Conservation (phyloP, 768 basidiomycete genomes). For the Trametes maxima region DNA sequence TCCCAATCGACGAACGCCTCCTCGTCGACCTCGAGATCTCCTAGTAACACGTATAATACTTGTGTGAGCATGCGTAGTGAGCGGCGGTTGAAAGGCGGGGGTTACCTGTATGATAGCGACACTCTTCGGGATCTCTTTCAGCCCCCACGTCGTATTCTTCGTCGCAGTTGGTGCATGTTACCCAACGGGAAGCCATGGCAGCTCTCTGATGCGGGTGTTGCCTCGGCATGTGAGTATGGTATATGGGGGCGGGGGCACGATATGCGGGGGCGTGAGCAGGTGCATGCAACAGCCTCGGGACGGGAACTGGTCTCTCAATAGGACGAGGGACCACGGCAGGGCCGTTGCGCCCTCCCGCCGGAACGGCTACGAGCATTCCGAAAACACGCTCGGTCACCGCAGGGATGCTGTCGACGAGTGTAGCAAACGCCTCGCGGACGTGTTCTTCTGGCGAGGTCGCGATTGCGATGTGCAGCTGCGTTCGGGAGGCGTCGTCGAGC, state of each 20-base stretch:
- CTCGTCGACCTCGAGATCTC: slow-evolving; percentile 44
- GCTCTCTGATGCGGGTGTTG: slow-evolving; percentile 31
- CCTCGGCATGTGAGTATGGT: too few species aligned
- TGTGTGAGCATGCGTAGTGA: not conserved
- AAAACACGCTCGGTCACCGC: slow-evolving; percentile 46
- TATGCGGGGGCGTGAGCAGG: too few species aligned
- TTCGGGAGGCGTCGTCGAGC: slow-evolving; percentile 44
- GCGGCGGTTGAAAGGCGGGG: not conserved
- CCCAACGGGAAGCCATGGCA: slow-evolving; percentile 47
- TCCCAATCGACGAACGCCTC: slow-evolving; percentile 50
- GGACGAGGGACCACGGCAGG: too few species aligned
- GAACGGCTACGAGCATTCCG: slow-evolving; percentile 45
- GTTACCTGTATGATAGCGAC: slow-evolving; percentile 55
- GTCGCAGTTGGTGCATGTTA: slow-evolving; percentile 49
- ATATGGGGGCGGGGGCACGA: not conserved
- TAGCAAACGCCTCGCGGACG: slow-evolving; percentile 44
- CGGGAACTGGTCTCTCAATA: too few species aligned
- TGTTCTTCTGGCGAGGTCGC: slow-evolving; percentile 45
- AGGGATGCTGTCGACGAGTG: slow-evolving; percentile 43
- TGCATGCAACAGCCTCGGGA: too few species aligned
- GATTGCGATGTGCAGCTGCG: slow-evolving; percentile 46
- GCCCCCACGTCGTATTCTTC: slow-evolving; percentile 48
- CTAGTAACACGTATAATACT: slow-evolving; percentile 30
- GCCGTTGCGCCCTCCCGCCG: slow-evolving; percentile 15
- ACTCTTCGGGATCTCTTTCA: slow-evolving; percentile 43